Conservation (phyloP, 495 filamentous ascomycete species). For the Hypoxylon rickii region DNA sequence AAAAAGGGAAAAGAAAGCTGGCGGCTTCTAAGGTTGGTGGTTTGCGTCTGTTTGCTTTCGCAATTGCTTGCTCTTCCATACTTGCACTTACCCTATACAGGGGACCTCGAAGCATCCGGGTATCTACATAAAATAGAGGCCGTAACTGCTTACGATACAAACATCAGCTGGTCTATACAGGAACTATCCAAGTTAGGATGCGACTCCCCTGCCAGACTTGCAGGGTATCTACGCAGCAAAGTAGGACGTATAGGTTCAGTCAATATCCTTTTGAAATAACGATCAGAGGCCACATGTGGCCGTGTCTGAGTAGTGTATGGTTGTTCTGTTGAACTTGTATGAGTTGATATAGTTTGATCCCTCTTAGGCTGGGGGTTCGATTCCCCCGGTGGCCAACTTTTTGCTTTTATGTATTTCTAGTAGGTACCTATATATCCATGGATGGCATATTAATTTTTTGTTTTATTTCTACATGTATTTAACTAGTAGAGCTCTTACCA, state of each 20-base stretch:
- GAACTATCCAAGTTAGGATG: too few species aligned
- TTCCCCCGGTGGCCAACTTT: slow-evolving; percentile 3
- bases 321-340: not conserved
- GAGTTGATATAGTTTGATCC: not conserved
- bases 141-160: not conserved
- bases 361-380: slow-evolving; percentile 6
- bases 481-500: too few species aligned
- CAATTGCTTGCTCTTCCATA: too few species aligned
- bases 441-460: not conserved
- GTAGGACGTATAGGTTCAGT: too few species aligned
- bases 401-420: slow-evolving; percentile 4
- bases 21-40: not conserved
- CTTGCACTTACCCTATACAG: too few species aligned
- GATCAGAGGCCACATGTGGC: slow-evolving; percentile 5
- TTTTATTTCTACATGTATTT: too few species aligned
- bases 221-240: too few species aligned
- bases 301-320: slow-evolving; percentile 8
- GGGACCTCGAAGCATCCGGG: too few species aligned
- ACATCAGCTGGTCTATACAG: too few species aligned
- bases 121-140: not conserved
- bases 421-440: not conserved
- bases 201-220: too few species aligned
- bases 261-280: not conserved
- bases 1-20: not conserved
- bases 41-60: too few species aligned